Percentiles rank a stretch among this genome's conserved stretches.
These are phyloP conservation scores for Drechslera avenae DNA, from an alignment of 2,329 filamentous ascomycete genomes.

Conservation along the genomic window DNA sequence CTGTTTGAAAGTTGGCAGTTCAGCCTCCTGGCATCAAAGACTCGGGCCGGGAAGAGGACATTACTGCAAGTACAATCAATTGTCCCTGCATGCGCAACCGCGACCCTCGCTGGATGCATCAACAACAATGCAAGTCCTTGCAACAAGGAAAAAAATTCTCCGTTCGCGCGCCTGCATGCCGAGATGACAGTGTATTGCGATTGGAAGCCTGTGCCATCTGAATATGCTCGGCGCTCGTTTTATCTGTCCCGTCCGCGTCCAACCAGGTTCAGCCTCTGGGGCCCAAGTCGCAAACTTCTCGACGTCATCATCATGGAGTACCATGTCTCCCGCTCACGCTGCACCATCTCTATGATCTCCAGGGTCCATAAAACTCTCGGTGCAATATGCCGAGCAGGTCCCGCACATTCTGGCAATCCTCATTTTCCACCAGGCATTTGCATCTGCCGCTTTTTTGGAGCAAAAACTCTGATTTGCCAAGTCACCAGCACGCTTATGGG, in stretches of 20 bases:
- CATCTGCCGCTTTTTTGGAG: neutral
- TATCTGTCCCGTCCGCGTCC: neutral
- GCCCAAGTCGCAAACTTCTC: conserved; percentile 5
- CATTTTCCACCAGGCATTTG: conserved; percentile 2
- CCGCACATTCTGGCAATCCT: conserved; percentile 7
- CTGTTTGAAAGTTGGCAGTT: conserved; percentile 2
- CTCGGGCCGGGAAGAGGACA: conserved; percentile 5
- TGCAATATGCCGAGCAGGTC: conserved; percentile 7
- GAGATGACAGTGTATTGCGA: conserved; percentile 4
- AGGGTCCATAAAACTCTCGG: conserved; percentile 13
- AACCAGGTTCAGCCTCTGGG: neutral
- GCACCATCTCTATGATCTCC: conserved; percentile 23
- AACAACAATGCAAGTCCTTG: conserved; percentile 8
- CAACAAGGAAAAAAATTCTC: neutral
- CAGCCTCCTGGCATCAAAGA: neutral
- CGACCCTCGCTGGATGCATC: conserved; percentile 6
- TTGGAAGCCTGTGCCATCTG: conserved; percentile 5
- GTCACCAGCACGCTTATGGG: neutral
- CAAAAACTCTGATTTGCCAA: neutral
- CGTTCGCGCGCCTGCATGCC: conserved; percentile 10
- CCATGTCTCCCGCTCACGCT: conserved; percentile 14
- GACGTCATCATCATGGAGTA: conserved; percentile 23
- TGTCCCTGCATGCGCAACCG: conserved; percentile 14
- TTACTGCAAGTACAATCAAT: too few species aligned
- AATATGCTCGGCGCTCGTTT: conserved; percentile 16